Percentiles rank a stretch among this genome's conserved stretches.
Conservation (phyloP, 2,329 filamentous ascomycete genomes). For the Alternaria arborescens region DNA sequence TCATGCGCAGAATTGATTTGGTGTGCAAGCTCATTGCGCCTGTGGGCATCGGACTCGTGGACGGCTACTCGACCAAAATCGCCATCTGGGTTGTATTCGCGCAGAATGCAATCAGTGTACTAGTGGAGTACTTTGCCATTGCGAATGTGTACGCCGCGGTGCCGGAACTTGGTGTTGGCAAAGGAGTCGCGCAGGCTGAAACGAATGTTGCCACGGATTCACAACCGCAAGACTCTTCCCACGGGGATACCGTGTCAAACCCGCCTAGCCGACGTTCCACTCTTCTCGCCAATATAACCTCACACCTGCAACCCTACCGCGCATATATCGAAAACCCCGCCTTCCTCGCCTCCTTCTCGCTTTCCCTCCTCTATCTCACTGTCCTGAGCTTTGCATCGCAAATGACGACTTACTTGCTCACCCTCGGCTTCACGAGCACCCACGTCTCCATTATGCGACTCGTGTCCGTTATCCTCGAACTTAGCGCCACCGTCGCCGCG, state of each 20-base stretch:
- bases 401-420: conserved; percentile 71
- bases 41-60: conserved; percentile 60
- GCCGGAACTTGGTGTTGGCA: conserved; percentile 36
- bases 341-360: conserved; percentile 68
- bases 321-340: conserved; percentile 63
- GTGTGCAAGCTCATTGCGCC: conserved; percentile 66
- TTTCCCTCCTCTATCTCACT: conserved; percentile 68
- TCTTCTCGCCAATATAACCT: conserved; percentile 7
- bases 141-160: conserved; percentile 51
- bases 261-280: conserved; percentile 8
- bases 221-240: conserved; percentile 10
- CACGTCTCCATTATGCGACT: conserved; percentile 64
- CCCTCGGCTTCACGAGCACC: conserved; percentile 61
- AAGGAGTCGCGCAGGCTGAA: conserved; percentile 19
- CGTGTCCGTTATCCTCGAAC: conserved; percentile 63
- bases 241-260: conserved; percentile 12
- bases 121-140: conserved; percentile 64
- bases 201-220: conserved; percentile 8
- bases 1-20: conserved; percentile 68
- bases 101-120: conserved; percentile 60
- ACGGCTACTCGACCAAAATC: conserved; percentile 57
- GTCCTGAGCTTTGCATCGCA: conserved; percentile 58
- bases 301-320: conserved; percentile 34
- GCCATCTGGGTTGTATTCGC: conserved; percentile 61
- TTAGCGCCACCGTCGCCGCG: conserved; percentile 68